Percentiles rank a stretch among this genome's conserved stretches.
Conservation (phyloP, 148 eudicot genomes). For the Fallopia convolvulus region DNA sequence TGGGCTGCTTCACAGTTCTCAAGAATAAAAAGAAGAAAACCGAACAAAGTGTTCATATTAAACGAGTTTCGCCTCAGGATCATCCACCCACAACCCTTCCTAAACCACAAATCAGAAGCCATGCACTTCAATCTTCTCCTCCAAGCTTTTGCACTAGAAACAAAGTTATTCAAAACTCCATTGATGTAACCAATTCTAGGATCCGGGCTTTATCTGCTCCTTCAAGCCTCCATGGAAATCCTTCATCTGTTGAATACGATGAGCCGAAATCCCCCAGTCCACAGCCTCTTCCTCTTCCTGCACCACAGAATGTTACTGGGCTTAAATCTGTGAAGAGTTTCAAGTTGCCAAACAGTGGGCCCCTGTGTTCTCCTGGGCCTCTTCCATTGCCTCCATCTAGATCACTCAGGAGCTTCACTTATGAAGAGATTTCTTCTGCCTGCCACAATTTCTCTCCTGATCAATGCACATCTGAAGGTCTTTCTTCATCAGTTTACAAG, state of each 20-base stretch:
- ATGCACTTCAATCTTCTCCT: constrained; percentile 76
- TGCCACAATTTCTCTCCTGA: constrained; percentile 84
- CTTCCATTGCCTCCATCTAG: constrained; percentile 63
- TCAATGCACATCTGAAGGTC: constrained; percentile 68
- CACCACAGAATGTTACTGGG: constrained; percentile 40
- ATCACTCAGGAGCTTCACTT: constrained; percentile 52
- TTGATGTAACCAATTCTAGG: constrained; percentile 24
- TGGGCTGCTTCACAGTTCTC: constrained; percentile 83
- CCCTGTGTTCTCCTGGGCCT: constrained; percentile 64
- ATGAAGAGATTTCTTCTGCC: constrained; percentile 69
- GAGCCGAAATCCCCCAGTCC: constrained; percentile 64
- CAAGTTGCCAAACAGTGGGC: constrained; percentile 56
- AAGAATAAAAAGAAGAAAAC: constrained; percentile 77
- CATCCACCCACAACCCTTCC: constrained; percentile 64
- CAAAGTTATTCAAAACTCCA: constrained; percentile 39
- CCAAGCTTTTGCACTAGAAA: constrained; percentile 67
- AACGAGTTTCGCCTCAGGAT: constrained; percentile 62
- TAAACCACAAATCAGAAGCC: constrained; percentile 45
- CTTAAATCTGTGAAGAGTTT: constrained; percentile 59
- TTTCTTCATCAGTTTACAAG: constrained; percentile 60
- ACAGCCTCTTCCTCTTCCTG: constrained; percentile 94
- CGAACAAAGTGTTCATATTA: constrained; percentile 38
- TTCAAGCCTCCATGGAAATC: constrained; percentile 55
- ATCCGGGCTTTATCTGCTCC: constrained; percentile 76
- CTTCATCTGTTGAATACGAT: constrained; percentile 44